Conservation (phyloP, 306 rosid genomes). For the Rosa rugosa region DNA sequence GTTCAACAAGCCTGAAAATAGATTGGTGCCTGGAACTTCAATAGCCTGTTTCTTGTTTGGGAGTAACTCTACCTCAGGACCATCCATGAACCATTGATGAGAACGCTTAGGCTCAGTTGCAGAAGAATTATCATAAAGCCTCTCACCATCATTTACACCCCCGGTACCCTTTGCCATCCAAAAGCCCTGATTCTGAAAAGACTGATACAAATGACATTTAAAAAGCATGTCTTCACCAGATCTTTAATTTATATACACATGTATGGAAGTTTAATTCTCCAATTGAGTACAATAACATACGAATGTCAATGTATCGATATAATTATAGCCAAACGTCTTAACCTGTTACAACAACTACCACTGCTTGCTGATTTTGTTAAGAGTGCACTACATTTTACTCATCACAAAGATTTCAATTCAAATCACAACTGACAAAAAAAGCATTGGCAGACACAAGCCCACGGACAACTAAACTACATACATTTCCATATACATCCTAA, state of each 20-base stretch:
- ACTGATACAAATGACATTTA: conserved; percentile 24
- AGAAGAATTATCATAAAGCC: conserved; percentile 45
- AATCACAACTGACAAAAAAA: neutral
- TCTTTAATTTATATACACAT: neutral
- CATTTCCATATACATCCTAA: conserved; percentile 5
- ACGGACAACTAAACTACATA: neutral
- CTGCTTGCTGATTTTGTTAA: neutral
- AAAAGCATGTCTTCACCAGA: conserved; percentile 19
- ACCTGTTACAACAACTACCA: neutral
- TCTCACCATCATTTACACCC: conserved; percentile 54
- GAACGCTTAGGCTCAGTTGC: conserved; percentile 63
- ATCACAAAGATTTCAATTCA: neutral
- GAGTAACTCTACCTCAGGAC: conserved; percentile 52
- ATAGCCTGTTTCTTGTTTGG: conserved; percentile 75
- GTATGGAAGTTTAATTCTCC: neutral
- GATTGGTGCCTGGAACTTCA: conserved; percentile 45
- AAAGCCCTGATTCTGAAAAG: conserved; percentile 60
- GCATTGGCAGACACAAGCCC: neutral
- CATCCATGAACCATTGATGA: conserved; percentile 73
- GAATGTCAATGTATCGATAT: neutral
- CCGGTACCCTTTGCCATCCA: conserved; percentile 63
- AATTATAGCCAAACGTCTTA: neutral
- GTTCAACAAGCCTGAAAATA: conserved; percentile 46
- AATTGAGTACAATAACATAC: neutral
- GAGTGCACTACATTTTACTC: neutral